Percentiles rank a stretch among this genome's conserved stretches.
Conservation (phyloP, 2,329 filamentous ascomycete species). For the Seiridium cupressi region DNA sequence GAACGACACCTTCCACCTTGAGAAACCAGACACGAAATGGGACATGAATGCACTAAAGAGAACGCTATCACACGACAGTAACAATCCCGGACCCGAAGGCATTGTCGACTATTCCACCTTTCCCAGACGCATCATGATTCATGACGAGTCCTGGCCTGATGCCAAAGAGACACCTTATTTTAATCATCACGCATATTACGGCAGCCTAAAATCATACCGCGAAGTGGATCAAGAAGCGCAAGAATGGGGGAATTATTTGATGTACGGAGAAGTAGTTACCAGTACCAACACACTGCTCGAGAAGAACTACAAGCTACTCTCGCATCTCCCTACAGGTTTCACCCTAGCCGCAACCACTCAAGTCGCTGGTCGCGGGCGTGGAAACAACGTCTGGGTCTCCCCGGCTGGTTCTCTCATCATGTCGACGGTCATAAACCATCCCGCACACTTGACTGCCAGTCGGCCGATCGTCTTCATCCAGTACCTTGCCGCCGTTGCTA, state of each 20-base stretch:
- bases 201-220: constrained; percentile 68
- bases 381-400: constrained; percentile 92
- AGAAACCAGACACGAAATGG: constrained; percentile 63
- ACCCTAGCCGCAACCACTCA: constrained; percentile 85
- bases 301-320: constrained; percentile 79
- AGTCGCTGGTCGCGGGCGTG: constrained; percentile 82
- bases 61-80: constrained; percentile 38
- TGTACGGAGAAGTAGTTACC: constrained; percentile 91
- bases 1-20: constrained; percentile 78
- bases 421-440: constrained; percentile 83
- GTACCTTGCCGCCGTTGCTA: constrained; percentile 86
- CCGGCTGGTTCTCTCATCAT: constrained; percentile 85
- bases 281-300: constrained; percentile 93
- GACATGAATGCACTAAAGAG: constrained; percentile 53
- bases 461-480: constrained; percentile 91
- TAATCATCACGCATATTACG: constrained; percentile 77
- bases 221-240: constrained; percentile 52
- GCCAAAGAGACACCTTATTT: constrained; percentile 79
- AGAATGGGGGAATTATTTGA: constrained; percentile 71
- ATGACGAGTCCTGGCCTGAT: constrained; percentile 66
- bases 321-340: constrained; percentile 78
- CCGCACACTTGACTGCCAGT: constrained; percentile 65
- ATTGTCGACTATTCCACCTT: constrained; percentile 74
- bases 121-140: constrained; percentile 71
- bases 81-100: constrained; percentile 40